Percentiles rank a stretch among this genome's conserved stretches.
Evolutionary conservation across 1,139 yeast species (phyloP).

Genomic region (Pichia sp.): DNA sequence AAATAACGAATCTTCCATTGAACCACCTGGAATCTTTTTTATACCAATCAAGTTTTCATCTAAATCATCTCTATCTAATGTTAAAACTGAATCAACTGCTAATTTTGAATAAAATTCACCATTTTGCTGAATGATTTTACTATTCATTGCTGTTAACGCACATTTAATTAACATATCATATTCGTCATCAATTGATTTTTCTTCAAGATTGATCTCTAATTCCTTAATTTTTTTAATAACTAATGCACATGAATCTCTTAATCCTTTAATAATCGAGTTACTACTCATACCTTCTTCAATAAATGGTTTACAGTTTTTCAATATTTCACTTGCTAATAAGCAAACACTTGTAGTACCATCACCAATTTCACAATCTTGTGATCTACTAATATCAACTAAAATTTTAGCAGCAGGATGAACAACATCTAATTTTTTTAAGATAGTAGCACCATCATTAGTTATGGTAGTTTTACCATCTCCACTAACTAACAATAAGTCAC

Average conservation of each 20-base stretch:
- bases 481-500: constrained; percentile 84
- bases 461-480: constrained; percentile 85
- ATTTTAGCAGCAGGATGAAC: constrained; percentile 98
- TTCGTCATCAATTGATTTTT: constrained; percentile 32
- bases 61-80: constrained; percentile 76
- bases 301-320: constrained; percentile 82
- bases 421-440: constrained; percentile 82
- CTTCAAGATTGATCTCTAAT: constrained; percentile 64
- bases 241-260: constrained; percentile 70
- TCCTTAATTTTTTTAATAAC: constrained; percentile 72
- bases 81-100: constrained; percentile 92
- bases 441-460: constrained; percentile 98
- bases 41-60: constrained; percentile 91
- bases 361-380: constrained; percentile 99
- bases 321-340: constrained; percentile 85
- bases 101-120: constrained; percentile 85
- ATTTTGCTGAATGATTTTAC: constrained; percentile 83
- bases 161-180: constrained; percentile 70
- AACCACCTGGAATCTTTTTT: constrained; percentile 94
- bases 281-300: constrained; percentile 96
- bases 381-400: constrained; percentile 87
- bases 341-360: constrained; percentile 98
- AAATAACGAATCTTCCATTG: constrained; percentile 86
- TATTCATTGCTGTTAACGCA: constrained; percentile 96
- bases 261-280: constrained; percentile 82